phyloP scores from a whole-genome alignment of 257 asterid species.

The Cordia subcordata region DNA sequence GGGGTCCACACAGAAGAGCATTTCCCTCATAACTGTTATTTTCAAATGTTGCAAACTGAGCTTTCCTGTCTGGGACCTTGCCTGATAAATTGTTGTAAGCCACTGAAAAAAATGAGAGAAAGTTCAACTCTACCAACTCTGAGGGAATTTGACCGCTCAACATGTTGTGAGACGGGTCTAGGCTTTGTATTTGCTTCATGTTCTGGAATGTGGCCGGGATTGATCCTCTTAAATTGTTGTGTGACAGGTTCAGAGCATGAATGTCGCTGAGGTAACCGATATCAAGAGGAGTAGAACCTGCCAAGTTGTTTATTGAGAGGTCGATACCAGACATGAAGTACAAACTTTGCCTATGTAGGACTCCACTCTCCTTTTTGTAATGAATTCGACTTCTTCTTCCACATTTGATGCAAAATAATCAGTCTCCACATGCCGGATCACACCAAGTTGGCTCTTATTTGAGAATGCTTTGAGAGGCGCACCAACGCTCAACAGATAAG shows the following conservation, averaged over 20 bases:
- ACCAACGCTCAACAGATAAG: too few relatives aligned
- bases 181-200: slow-evolving; percentile 9
- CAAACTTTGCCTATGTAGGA: slow-evolving; percentile 16
- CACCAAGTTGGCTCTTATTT: too few relatives aligned
- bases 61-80: slow-evolving; percentile 10
- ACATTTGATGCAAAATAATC: slow-evolving; percentile 7
- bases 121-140: slow-evolving; percentile 10
- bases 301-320: slow-evolving; percentile 12
- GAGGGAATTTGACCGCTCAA: slow-evolving; percentile 17
- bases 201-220: slow-evolving; percentile 11
- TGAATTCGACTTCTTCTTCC: slow-evolving; percentile 17
- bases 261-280: slow-evolving; percentile 9
- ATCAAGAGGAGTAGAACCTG: slow-evolving; percentile 5
- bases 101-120: slow-evolving; percentile 11
- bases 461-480: too few relatives aligned
- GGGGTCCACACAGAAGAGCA: slow-evolving; percentile 16
- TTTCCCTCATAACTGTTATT: slow-evolving; percentile 15
- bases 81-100: slow-evolving; percentile 13
- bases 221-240: slow-evolving; percentile 6
- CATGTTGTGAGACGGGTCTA: slow-evolving; percentile 15
- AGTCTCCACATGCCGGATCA: neutral
- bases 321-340: slow-evolving; percentile 10
- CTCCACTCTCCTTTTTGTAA: slow-evolving; percentile 11
- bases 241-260: slow-evolving; percentile 14
- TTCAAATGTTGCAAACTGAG: slow-evolving; percentile 10